Evolutionary conservation across 1,284 basidiomycete species (phyloP).

Genomic region (Austropuccinia psidii): DNA sequence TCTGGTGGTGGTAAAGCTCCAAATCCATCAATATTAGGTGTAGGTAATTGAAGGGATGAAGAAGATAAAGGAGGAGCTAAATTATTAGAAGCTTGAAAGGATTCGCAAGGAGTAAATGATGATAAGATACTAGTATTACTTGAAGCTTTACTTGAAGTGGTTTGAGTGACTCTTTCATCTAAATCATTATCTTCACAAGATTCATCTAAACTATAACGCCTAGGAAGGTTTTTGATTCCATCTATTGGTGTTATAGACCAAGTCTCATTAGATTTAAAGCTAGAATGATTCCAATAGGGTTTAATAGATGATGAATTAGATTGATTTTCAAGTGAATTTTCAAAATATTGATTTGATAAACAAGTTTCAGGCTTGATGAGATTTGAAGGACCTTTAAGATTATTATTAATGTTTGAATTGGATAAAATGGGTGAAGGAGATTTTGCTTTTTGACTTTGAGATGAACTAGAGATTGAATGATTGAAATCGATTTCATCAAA

Average conservation of each 20-base stretch:
- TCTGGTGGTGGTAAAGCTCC: slow-evolving; percentile 35
- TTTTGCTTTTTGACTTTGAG: too few relatives aligned
- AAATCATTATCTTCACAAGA: slow-evolving; percentile 14
- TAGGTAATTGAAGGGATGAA: neutral
- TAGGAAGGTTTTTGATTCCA: slow-evolving; percentile 14
- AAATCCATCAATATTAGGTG: slow-evolving; percentile 2
- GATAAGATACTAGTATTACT: slow-evolving; percentile 16
- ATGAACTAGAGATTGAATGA: too few relatives aligned
- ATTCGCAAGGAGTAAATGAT: neutral
- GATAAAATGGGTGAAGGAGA: too few relatives aligned
- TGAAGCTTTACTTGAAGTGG: slow-evolving; percentile 26
- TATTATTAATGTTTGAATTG: too few relatives aligned
- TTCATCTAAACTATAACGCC: slow-evolving; percentile 16
- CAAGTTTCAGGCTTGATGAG: too few relatives aligned
- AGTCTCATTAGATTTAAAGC: neutral
- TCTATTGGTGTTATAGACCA: slow-evolving; percentile 26
- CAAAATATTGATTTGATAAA: too few relatives aligned
- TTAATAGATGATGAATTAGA: too few relatives aligned
- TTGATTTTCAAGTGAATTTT: too few relatives aligned
- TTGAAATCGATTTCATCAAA: too few relatives aligned
- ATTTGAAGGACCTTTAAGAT: too few relatives aligned
- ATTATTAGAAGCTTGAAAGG: neutral
- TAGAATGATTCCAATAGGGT: too few relatives aligned
- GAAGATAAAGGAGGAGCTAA: neutral
- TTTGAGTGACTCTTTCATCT: slow-evolving; percentile 7